Evolutionary conservation across 192 early-diverging fungal genomes (phyloP).

Genomic region (Coemansia sp.): DNA sequence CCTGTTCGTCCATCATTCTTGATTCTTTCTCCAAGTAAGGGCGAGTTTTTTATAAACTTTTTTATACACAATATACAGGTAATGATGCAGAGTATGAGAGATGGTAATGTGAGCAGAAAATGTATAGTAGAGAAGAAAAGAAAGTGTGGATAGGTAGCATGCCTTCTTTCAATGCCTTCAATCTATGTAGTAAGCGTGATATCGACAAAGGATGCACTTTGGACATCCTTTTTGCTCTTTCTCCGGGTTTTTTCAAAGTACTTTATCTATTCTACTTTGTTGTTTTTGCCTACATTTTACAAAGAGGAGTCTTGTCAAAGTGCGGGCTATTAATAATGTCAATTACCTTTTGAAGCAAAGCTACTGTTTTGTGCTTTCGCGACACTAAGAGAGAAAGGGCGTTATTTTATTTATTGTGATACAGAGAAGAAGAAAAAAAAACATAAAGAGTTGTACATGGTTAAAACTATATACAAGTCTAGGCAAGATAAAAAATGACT

Average conservation of each 20-base stretch:
- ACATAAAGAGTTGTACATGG: neutral
- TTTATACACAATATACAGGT: neutral
- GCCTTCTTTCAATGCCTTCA: neutral
- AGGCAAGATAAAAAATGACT: neutral
- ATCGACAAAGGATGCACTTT: neutral
- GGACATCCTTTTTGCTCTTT: neutral
- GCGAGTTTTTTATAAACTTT: neutral
- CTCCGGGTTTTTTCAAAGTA: neutral
- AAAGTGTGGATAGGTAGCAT: neutral
- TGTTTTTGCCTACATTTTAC: neutral
- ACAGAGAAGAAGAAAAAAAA: neutral
- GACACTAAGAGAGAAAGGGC: neutral
- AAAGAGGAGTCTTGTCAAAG: neutral
- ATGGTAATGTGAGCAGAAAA: neutral
- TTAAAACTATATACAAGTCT: neutral
- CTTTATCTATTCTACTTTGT: neutral
- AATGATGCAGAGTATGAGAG: neutral
- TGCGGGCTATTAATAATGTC: neutral
- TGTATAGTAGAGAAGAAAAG: neutral
- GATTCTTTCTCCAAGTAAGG: neutral
- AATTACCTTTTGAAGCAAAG: neutral
- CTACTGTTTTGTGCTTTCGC: neutral
- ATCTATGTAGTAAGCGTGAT: neutral
- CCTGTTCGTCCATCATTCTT: constrained; percentile 2
- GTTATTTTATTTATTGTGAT: neutral